Percentiles rank a stretch among this genome's conserved stretches.
Conservation (phyloP, 345 rosid genomes). For the Eucalyptus globulus region DNA sequence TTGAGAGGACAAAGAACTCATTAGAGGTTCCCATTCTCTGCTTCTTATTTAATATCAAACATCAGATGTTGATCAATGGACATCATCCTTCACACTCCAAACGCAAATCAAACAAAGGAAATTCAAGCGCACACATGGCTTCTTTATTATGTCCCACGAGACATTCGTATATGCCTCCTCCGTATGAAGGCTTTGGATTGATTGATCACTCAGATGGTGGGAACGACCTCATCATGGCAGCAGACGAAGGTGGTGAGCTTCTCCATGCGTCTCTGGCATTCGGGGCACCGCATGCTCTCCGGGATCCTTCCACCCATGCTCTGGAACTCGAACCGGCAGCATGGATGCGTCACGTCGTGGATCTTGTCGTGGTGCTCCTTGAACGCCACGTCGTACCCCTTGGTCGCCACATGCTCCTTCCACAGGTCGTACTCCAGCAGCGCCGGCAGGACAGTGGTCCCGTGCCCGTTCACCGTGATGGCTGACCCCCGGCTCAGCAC, state of each 20-base stretch:
- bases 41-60: neutral
- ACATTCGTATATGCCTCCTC: neutral
- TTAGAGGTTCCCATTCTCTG: neutral
- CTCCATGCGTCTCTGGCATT: slow-evolving; percentile 66
- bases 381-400: slow-evolving; percentile 51
- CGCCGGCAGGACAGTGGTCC: slow-evolving; percentile 35
- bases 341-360: slow-evolving; percentile 28
- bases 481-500: slow-evolving; percentile 49
- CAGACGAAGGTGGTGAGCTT: slow-evolving; percentile 53
- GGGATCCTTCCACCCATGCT: slow-evolving; percentile 49
- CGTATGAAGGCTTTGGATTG: neutral
- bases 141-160: neutral
- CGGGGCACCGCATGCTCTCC: slow-evolving; percentile 59
- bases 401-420: slow-evolving; percentile 38
- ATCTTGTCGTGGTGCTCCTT: slow-evolving; percentile 49
- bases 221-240: slow-evolving; percentile 52
- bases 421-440: slow-evolving; percentile 50
- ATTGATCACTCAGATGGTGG: neutral
- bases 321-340: slow-evolving; percentile 70
- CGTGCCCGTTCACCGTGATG: slow-evolving; percentile 43
- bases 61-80: neutral
- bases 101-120: neutral
- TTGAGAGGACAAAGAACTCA: neutral
- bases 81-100: neutral
- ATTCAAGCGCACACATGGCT: neutral